A percentile compares a stretch with the other conserved stretches of the same genome.
Evolutionary conservation across 139 green algal species (phyloP).

Genomic region (Chlorella sp.): DNA sequence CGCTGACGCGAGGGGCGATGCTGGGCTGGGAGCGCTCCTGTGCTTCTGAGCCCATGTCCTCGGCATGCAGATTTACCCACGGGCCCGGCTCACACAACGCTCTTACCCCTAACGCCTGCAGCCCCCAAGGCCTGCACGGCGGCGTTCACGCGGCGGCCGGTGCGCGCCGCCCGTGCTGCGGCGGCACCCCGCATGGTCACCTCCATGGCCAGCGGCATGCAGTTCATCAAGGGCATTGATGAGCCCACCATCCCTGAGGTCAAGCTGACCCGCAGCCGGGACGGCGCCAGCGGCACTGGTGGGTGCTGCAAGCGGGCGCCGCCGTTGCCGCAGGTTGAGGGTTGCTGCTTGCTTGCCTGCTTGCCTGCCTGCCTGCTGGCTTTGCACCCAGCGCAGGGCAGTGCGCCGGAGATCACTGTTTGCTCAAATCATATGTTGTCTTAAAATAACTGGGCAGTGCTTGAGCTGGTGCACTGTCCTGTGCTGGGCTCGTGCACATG

Average conservation of each 20-base stretch:
- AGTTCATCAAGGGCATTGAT: slow-evolving; percentile 94
- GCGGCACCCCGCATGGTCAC: background rate
- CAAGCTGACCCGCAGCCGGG: slow-evolving; percentile 82
- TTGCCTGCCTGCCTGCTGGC: background rate
- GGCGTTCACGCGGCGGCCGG: slow-evolving; percentile 14
- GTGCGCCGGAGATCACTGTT: too few relatives aligned
- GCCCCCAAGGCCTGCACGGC: background rate
- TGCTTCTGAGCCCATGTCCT: background rate
- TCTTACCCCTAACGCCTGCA: background rate
- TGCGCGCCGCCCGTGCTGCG: background rate
- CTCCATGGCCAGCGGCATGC: slow-evolving; percentile 61
- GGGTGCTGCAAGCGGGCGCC: background rate
- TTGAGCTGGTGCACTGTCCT: background rate
- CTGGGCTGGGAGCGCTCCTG: too few relatives aligned
- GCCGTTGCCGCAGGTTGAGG: background rate
- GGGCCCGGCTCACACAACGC: background rate
- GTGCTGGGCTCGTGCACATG: too few relatives aligned
- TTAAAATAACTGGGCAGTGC: background rate
- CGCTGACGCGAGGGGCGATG: background rate
- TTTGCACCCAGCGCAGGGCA: too few relatives aligned
- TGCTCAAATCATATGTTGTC: too few relatives aligned
- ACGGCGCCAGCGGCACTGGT: slow-evolving; percentile 81
- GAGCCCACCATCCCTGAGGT: slow-evolving; percentile 95
- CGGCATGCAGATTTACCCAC: background rate
- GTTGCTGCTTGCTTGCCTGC: background rate